Evolutionary conservation across 129 eudicot species (phyloP).

Genomic region (Glebionis coronaria): DNA sequence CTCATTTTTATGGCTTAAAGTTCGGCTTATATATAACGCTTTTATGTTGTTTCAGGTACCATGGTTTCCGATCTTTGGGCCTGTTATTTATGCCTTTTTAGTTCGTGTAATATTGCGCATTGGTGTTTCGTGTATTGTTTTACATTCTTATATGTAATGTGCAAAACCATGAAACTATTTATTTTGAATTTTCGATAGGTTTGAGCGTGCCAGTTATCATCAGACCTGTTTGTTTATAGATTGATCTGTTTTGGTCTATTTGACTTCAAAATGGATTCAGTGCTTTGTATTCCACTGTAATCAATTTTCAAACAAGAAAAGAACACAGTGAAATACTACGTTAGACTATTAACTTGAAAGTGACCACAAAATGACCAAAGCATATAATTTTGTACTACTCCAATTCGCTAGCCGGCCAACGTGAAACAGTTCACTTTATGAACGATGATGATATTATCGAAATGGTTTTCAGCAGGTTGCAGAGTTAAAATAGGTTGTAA

Average conservation of each 20-base stretch:
- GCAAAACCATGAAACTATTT: conserved; percentile 14
- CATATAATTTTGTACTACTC: no score
- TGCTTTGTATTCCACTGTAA: not conserved
- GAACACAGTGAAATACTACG: no score
- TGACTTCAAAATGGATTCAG: no score
- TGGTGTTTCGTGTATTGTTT: conserved; percentile 20
- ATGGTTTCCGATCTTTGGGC: no score
- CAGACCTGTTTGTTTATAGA: not conserved
- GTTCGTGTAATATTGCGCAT: conserved; percentile 25
- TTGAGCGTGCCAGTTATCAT: not conserved
- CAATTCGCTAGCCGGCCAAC: conserved; percentile 7
- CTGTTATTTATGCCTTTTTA: conserved; percentile 9
- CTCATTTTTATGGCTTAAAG: no score
- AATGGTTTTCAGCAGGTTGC: no score
- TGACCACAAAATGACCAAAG: no score
- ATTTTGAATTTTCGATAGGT: not conserved
- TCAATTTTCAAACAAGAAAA: not conserved
- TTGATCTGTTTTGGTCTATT: no score
- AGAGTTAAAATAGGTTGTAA: no score
- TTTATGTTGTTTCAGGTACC: conserved; percentile 37
- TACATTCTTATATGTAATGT: conserved; percentile 22
- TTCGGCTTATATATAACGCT: conserved; percentile 33
- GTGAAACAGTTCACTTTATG: no score
- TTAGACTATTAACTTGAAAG: no score
- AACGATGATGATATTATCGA: no score